Evolutionary conservation across 2,329 filamentous ascomycete genomes (phyloP).

Genomic region (Parastagonospora nodorum): DNA sequence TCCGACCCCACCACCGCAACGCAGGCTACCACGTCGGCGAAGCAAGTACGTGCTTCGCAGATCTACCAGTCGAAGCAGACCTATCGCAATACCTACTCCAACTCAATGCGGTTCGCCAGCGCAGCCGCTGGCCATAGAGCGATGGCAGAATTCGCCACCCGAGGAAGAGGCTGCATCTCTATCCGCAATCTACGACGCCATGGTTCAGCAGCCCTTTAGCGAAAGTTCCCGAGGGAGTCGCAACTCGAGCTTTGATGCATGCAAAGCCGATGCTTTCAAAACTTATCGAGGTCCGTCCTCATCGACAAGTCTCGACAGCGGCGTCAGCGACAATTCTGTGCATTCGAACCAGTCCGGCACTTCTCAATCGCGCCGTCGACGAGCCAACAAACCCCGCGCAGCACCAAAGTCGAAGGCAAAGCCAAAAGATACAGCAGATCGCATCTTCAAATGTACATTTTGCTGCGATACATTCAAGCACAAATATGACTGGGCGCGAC

Average conservation of each 20-base stretch:
- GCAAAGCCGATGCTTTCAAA: slow-evolving; percentile 28
- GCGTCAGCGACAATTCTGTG: slow-evolving; percentile 53
- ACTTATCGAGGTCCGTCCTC: slow-evolving; percentile 50
- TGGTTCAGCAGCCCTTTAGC: slow-evolving; percentile 38
- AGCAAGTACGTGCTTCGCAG: slow-evolving; percentile 21
- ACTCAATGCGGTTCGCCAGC: slow-evolving; percentile 1
- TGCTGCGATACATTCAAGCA: slow-evolving; percentile 36
- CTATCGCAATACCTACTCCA: slow-evolving; percentile 12
- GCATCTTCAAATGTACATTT: slow-evolving; percentile 36
- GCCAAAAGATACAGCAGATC: slow-evolving; percentile 14
- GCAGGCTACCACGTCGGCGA: slow-evolving; percentile 19
- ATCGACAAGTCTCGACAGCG: slow-evolving; percentile 48
- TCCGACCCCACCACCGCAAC: slow-evolving; percentile 4
- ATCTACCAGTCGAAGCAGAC: slow-evolving; percentile 7
- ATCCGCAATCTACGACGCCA: slow-evolving; percentile 65
- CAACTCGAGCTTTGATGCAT: slow-evolving; percentile 22
- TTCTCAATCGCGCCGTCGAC: slow-evolving; percentile 45
- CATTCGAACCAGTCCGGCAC: slow-evolving; percentile 48
- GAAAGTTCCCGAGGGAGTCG: slow-evolving; percentile 25
- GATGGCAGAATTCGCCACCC: slow-evolving; percentile 69
- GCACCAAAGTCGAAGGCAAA: slow-evolving; percentile 9
- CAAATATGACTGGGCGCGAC: slow-evolving; percentile 37
- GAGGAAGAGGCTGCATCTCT: slow-evolving; percentile 68
- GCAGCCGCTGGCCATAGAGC: slow-evolving; percentile 56
- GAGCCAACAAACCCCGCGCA: slow-evolving; percentile 7